Percentiles rank a stretch among this genome's conserved stretches.
These are phyloP conservation scores for Persicaria tinctoria DNA, from an alignment of 148 eudicot genomes.

Conservation along the genomic window DNA sequence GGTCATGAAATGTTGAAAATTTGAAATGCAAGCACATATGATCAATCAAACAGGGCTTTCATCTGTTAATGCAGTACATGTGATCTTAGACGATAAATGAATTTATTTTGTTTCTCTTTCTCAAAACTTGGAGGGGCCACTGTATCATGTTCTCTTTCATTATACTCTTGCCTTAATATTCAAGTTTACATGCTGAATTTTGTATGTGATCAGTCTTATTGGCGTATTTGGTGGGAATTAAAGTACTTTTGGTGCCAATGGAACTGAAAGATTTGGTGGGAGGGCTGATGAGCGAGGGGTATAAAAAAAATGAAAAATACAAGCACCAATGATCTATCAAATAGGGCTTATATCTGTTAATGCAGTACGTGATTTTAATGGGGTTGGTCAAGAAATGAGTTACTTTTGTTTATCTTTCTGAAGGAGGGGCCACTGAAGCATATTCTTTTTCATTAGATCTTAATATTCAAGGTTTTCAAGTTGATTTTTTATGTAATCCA, in stretches of 20 bases:
- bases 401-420: not conserved
- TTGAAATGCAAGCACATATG: no score
- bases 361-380: not conserved
- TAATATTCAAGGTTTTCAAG: slow-evolving; percentile 1
- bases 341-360: not conserved
- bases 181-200: no score
- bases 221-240: not conserved
- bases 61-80: no score
- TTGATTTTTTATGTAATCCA: not conserved
- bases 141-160: no score
- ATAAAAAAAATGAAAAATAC: not conserved
- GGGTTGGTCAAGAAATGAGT: not conserved
- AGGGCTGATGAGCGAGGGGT: not conserved
- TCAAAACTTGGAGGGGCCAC: no score
- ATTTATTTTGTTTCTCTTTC: no score
- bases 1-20: no score
- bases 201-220: no score
- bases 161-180: no score
- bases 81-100: no score
- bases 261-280: not conserved
- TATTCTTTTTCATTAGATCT: not conserved
- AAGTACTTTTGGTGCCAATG: not conserved
- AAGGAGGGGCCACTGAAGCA: not conserved
- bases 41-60: no score
- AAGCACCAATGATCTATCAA: not conserved